phyloP scores from a whole-genome alignment of 2,329 filamentous ascomycete genomes.

The Neonectria punicea region DNA sequence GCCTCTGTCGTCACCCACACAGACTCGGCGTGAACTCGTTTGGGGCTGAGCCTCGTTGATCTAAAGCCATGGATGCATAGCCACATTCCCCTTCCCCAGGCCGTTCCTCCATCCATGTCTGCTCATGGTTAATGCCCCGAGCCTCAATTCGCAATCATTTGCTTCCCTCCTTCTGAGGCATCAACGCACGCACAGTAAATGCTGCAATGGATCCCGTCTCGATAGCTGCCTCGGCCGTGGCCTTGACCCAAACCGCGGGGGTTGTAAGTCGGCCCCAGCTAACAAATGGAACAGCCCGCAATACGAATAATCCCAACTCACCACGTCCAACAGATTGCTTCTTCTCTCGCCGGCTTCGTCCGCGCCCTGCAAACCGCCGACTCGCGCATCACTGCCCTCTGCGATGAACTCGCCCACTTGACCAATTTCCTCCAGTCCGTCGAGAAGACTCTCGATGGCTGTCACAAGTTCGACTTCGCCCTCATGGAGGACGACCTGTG shows the following conservation, averaged over 20 bases:
- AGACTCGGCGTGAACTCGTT: too few species aligned
- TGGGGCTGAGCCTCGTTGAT: too few species aligned
- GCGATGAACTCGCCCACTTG: conserved; percentile 34
- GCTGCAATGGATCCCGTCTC: conserved; percentile 9
- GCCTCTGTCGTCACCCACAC: too few species aligned
- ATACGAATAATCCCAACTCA: background rate
- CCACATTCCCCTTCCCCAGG: too few species aligned
- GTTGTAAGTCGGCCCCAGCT: background rate
- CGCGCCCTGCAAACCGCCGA: conserved; percentile 31
- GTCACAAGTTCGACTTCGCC: conserved; percentile 32
- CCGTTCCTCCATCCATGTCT: too few species aligned
- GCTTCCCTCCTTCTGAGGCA: background rate
- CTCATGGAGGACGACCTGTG: conserved; percentile 36
- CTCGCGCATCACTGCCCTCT: conserved; percentile 28
- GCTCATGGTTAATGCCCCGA: too few species aligned
- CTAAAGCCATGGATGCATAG: too few species aligned
- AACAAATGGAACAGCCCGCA: background rate
- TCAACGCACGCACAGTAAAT: background rate
- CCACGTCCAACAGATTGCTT: background rate
- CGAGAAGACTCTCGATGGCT: conserved; percentile 33
- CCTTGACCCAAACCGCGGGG: conserved; percentile 6
- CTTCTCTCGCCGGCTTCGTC: conserved; percentile 1
- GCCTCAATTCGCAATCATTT: too few species aligned
- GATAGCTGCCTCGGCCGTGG: conserved; percentile 6
- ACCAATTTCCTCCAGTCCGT: conserved; percentile 35